These are phyloP conservation scores for Neurospora tetraspora DNA, from an alignment of 495 filamentous ascomycete species.

Conservation along the genomic window DNA sequence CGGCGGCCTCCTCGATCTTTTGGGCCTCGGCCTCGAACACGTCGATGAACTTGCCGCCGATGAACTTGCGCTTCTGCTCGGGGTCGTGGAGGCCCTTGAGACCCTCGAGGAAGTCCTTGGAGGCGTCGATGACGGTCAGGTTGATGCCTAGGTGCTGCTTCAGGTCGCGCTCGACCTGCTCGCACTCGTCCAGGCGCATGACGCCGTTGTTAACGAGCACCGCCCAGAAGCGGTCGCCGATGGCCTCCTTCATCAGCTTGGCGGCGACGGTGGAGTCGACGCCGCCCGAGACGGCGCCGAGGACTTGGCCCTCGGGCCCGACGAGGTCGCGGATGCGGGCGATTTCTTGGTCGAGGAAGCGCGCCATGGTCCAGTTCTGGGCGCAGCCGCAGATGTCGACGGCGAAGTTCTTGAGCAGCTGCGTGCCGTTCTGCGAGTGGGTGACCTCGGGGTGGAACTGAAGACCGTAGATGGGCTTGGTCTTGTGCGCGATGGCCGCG, in stretches of 20 bases:
- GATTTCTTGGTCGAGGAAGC: slow-evolving; percentile 73
- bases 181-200: slow-evolving; percentile 78
- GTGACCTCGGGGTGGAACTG: slow-evolving; percentile 87
- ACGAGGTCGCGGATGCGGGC: slow-evolving; percentile 65
- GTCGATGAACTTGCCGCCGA: slow-evolving; percentile 67
- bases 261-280: slow-evolving; percentile 90
- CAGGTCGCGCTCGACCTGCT: slow-evolving; percentile 66
- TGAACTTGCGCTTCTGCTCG: slow-evolving; percentile 90
- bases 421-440: slow-evolving; percentile 53
- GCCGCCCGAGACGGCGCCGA: slow-evolving; percentile 80
- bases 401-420: slow-evolving; percentile 69
- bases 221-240: slow-evolving; percentile 81
- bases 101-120: slow-evolving; percentile 58
- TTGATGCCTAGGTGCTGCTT: slow-evolving; percentile 75
- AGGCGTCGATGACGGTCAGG: slow-evolving; percentile 77
- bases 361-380: slow-evolving; percentile 73
- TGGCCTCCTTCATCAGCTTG: slow-evolving; percentile 57
- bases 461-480: slow-evolving; percentile 58
- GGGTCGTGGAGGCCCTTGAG: slow-evolving; percentile 73
- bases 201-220: slow-evolving; percentile 79
- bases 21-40: slow-evolving; percentile 75
- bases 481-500: slow-evolving; percentile 70
- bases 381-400: slow-evolving; percentile 65
- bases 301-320: slow-evolving; percentile 68
- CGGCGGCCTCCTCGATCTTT: slow-evolving; percentile 60